Conservation (phyloP, 331 rosid species). For the Ulmus americana region DNA sequence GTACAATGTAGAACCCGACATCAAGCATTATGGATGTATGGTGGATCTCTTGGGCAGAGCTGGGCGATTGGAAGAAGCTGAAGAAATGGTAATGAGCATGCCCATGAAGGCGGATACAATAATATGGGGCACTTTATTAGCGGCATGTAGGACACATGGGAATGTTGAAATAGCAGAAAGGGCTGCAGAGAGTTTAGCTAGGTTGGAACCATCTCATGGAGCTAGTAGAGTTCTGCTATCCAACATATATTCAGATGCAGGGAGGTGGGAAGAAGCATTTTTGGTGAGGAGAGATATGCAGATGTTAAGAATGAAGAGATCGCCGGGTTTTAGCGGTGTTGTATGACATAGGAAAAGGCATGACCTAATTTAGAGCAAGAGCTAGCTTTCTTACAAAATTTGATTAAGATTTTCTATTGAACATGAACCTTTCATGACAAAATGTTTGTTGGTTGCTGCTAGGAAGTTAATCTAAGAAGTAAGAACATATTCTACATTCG, state of each 20-base stretch:
- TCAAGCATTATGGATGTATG: constrained; percentile 92
- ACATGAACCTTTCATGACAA: constrained; percentile 2
- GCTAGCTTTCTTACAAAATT: constrained; percentile 1
- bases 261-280: constrained; percentile 78
- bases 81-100: constrained; percentile 57
- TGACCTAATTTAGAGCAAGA: neutral
- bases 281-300: constrained; percentile 53
- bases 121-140: constrained; percentile 88
- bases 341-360: constrained; percentile 15
- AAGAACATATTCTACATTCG: constrained; percentile 15
- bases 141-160: constrained; percentile 77
- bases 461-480: constrained; percentile 9
- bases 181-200: constrained; percentile 60
- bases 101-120: constrained; percentile 75
- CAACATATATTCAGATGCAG: constrained; percentile 74
- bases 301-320: constrained; percentile 40
- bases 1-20: constrained; percentile 61
- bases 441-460: neutral
- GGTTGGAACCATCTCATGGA: constrained; percentile 67
- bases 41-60: constrained; percentile 89
- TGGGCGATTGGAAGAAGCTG: constrained; percentile 71
- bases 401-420: constrained; percentile 5
- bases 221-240: constrained; percentile 69
- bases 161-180: constrained; percentile 67
- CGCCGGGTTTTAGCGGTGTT: constrained; percentile 73